Percentiles rank a stretch among this genome's conserved stretches.
These are phyloP conservation scores for Talaromyces stipitatus DNA, from an alignment of 495 filamentous ascomycete species.

Conservation along the genomic window DNA sequence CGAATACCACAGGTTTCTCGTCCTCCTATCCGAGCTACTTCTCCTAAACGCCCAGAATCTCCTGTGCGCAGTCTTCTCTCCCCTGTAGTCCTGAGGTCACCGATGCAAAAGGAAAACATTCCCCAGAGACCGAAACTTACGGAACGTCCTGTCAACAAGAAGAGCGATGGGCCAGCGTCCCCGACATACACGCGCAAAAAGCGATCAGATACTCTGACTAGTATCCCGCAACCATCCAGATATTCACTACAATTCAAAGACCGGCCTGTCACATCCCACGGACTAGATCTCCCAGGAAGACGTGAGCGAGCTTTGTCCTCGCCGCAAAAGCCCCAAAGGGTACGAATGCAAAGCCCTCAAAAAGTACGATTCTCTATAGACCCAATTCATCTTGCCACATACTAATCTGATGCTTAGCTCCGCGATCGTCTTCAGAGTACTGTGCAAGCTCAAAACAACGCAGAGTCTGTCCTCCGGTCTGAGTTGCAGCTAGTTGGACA, in stretches of 20 bases:
- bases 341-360: constrained; percentile 83
- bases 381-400: neutral
- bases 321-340: constrained; percentile 47
- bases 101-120: constrained; percentile 51
- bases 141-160: constrained; percentile 28
- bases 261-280: constrained; percentile 38
- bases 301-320: constrained; percentile 27
- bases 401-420: constrained; percentile 33
- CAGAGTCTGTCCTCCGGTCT: constrained; percentile 58
- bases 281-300: constrained; percentile 18
- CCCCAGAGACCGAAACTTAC: constrained; percentile 25
- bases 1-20: constrained; percentile 19
- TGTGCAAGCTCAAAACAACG: constrained; percentile 61
- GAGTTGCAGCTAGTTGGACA: constrained; percentile 78
- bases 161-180: constrained; percentile 30
- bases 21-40: constrained; percentile 24
- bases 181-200: constrained; percentile 36
- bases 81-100: constrained; percentile 34
- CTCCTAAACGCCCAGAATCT: constrained; percentile 30
- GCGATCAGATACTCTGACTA: constrained; percentile 39
- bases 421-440: constrained; percentile 82
- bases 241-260: constrained; percentile 39
- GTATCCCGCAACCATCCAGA: constrained; percentile 40
- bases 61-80: constrained; percentile 30
- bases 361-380: constrained; percentile 39